Conservation (phyloP, 768 basidiomycete species). For the Rhodotorula paludigena region DNA sequence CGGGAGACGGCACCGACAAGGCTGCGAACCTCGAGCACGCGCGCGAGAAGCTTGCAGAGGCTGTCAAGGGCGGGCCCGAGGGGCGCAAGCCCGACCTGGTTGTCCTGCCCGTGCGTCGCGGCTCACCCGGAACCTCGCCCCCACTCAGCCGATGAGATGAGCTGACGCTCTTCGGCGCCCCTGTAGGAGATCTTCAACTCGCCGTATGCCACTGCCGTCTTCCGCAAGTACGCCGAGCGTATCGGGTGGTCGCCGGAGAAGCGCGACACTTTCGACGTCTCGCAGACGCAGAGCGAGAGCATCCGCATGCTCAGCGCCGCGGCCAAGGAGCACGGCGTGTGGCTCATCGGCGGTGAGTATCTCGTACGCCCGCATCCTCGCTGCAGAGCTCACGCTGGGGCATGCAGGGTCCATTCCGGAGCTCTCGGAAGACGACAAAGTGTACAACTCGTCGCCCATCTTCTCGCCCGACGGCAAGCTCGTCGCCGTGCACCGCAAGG, state of each 20-base stretch:
- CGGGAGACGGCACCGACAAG: conserved; percentile 63
- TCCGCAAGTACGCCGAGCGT: conserved; percentile 43
- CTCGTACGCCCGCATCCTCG: background rate
- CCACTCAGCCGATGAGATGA: too few species aligned
- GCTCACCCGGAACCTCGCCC: background rate
- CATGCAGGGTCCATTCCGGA: conserved; percentile 85
- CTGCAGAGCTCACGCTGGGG: rapidly evolving
- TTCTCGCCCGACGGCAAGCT: conserved; percentile 25
- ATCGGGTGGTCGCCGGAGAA: conserved; percentile 57
- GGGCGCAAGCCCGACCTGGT: conserved; percentile 72
- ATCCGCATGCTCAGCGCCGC: conserved; percentile 72
- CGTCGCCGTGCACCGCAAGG: conserved; percentile 69
- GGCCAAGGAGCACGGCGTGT: conserved; percentile 70
- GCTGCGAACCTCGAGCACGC: conserved; percentile 74
- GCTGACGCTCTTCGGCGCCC: too few species aligned
- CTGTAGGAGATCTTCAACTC: conserved; percentile 52
- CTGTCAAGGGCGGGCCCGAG: conserved; percentile 58
- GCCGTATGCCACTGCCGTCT: conserved; percentile 46
- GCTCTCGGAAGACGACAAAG: conserved; percentile 58
- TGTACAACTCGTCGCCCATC: conserved; percentile 75
- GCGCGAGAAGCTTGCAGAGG: conserved; percentile 55
- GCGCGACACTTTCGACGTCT: conserved; percentile 56
- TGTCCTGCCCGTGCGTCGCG: conserved; percentile 76
- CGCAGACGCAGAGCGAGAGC: conserved; percentile 62
- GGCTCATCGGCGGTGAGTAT: conserved; percentile 82